Evolutionary conservation across 2,329 filamentous ascomycete genomes (phyloP).

Genomic region (Trichocomaceae sp.): DNA sequence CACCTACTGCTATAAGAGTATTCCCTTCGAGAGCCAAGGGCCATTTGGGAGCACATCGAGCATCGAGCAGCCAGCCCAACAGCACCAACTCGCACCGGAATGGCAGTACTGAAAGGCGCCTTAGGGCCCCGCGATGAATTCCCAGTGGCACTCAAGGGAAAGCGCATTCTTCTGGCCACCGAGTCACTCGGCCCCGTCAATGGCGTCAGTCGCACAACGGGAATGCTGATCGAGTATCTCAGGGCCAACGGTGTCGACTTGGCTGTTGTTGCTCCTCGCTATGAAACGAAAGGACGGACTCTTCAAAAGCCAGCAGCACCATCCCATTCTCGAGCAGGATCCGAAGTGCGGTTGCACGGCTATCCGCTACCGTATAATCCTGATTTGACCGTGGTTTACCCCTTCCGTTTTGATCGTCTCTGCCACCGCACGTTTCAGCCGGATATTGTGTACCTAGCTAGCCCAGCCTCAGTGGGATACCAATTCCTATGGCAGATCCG

Average conservation of each 20-base stretch:
- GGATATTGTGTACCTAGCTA: constrained; percentile 64
- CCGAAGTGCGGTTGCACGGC: constrained; percentile 43
- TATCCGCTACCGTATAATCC: constrained; percentile 66
- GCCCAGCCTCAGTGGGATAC: constrained; percentile 63
- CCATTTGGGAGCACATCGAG: constrained; percentile 1
- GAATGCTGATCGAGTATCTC: constrained; percentile 62
- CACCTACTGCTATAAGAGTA: not conserved
- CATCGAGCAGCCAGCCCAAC: not conserved
- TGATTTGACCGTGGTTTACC: constrained; percentile 63
- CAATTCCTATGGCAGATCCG: constrained; percentile 64
- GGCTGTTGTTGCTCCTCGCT: constrained; percentile 59
- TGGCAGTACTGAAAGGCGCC: not conserved
- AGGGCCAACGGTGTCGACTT: constrained; percentile 58
- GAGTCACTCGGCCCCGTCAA: constrained; percentile 68
- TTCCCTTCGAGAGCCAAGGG: not conserved
- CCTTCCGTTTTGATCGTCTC: constrained; percentile 57
- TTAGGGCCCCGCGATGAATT: constrained; percentile 25
- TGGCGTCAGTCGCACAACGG: constrained; percentile 64
- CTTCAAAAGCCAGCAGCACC: constrained; percentile 37
- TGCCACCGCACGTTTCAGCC: constrained; percentile 58
- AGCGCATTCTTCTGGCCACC: constrained; percentile 60
- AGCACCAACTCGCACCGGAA: not conserved
- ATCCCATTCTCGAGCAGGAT: constrained; percentile 39
- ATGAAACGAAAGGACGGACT: constrained; percentile 33
- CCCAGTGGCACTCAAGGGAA: constrained; percentile 48